Evolutionary conservation across 768 basidiomycete genomes (phyloP), one percentile per base, ranked within the genome.

Genomic region (Xerocomellus chrysenteron): DNA sequence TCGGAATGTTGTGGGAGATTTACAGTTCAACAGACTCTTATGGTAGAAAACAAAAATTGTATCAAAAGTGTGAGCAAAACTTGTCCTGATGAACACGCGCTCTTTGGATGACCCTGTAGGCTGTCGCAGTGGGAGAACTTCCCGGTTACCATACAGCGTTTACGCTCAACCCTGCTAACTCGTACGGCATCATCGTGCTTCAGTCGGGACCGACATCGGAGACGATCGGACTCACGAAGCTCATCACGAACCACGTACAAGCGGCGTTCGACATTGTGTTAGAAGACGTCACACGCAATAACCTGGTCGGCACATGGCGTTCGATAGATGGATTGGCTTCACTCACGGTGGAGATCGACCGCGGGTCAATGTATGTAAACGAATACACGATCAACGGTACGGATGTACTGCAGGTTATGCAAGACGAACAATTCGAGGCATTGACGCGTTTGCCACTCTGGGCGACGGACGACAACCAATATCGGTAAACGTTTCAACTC

Each of bases 1-100:
- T 76, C 16, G 78, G 78, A 6, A 73, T 71, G 0, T 73, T 78
- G 21, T 79, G 78, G 79, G 78, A 79, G 57, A 76, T 80, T 37
- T 60, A 65, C 28, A 63, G 68, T 11, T 63, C 74, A 9, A 67
- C 33, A 9, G 66, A 58, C 64, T 67, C 53, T 61, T 71, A 19
- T 66, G 74, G 45, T 47, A 71, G 39, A 70, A 76, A 54, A 61
- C 72, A 54, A 74, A 75, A 73, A 66, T 66, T 76, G 42, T 55
- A 54, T 50, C 52, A 55, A 37, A 58, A 56, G 26, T 0, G 54
- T 55, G 51, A 42, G 49, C 32, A 32, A 17, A 9, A 19, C 5
- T 21, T 24, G 14, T 5, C 8, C 6, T 32, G 8, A 16, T 2
- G n/a, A 40, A 39, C 10, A 3, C 7, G 16, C 16, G 5, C n/a